These are phyloP conservation scores for Paradendryphiella salina DNA, from an alignment of 2,329 filamentous ascomycete genomes.

Conservation along the genomic window DNA sequence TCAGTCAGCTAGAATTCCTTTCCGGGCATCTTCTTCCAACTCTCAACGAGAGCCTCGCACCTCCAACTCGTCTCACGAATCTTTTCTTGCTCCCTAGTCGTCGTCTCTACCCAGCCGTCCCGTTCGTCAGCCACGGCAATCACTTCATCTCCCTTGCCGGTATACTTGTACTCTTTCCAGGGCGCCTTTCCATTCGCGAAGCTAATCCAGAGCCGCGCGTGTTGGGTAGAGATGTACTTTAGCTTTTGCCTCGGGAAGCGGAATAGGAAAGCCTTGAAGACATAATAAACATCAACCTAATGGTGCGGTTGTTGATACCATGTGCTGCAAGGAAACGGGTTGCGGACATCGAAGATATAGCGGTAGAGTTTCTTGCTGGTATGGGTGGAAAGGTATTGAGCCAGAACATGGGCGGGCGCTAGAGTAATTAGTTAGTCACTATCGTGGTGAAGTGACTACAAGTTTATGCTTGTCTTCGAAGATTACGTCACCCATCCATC, in stretches of 20 bases:
- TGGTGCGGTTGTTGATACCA: conserved; percentile 33
- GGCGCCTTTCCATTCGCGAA: conserved; percentile 28
- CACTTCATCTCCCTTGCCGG: conserved; percentile 9
- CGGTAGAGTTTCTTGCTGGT: conserved; percentile 27
- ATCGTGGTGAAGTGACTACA: no score
- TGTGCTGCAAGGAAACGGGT: conserved; percentile 28
- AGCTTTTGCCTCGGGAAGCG: conserved; percentile 19
- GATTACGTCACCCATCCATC: conserved; percentile 51
- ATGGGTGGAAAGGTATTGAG: conserved; percentile 10
- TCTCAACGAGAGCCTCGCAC: conserved; percentile 19
- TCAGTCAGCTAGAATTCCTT: conserved; percentile 7
- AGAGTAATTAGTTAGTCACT: neutral
- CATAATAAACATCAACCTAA: conserved; percentile 36
- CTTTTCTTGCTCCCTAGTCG: conserved; percentile 17
- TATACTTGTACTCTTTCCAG: conserved; percentile 25
- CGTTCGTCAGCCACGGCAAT: conserved; percentile 30
- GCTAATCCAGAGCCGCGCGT: conserved; percentile 26
- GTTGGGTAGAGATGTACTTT: conserved; percentile 24
- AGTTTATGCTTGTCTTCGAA: conserved; percentile 41
- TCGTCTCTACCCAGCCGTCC: conserved; percentile 28
- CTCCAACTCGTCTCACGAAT: conserved; percentile 16
- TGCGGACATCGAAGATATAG: conserved; percentile 35
- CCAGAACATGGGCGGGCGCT: conserved; percentile 25
- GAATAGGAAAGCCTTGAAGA: conserved; percentile 32
- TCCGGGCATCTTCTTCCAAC: conserved; percentile 18